phyloP scores from a whole-genome alignment of 2,329 filamentous ascomycete genomes.

The Arthrobotrys iridis region DNA sequence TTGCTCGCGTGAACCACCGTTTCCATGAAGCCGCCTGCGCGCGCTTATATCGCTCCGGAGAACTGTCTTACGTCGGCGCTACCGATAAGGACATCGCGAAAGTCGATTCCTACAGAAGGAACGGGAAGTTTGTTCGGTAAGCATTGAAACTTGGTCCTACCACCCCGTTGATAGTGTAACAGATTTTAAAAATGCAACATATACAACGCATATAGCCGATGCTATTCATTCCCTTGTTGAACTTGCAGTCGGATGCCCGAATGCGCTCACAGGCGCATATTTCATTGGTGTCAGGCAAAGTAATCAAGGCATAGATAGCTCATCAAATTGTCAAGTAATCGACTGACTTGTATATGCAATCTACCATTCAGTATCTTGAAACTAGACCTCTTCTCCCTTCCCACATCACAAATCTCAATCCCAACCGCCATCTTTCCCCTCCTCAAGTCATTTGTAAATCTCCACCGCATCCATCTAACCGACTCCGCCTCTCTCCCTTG shows the following conservation, averaged over 20 bases:
- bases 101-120: conserved; percentile 30
- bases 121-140: conserved; percentile 48
- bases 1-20: conserved; percentile 32
- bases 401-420: not conserved
- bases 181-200: conserved; percentile 39
- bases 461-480: conserved; percentile 29
- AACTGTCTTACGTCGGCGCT: conserved; percentile 35
- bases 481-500: conserved; percentile 40
- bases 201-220: conserved; percentile 42
- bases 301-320: not conserved
- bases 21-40: conserved; percentile 20
- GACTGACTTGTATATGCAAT: too few relatives aligned
- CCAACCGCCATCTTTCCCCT: conserved; percentile 34
- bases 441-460: conserved; percentile 32
- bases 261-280: too few relatives aligned
- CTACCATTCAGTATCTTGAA: conserved; percentile 3
- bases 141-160: not conserved
- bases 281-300: too few relatives aligned
- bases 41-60: conserved; percentile 44
- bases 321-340: not conserved
- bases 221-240: too few relatives aligned
- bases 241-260: too few relatives aligned
- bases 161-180: not conserved
- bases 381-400: conserved; percentile 30
- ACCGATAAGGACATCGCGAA: conserved; percentile 24